Evolutionary conservation across 2,329 filamentous ascomycete species (phyloP), one percentile per base, ranked within the genome.

Genomic region (Phyllosticta citribraziliensis): DNA sequence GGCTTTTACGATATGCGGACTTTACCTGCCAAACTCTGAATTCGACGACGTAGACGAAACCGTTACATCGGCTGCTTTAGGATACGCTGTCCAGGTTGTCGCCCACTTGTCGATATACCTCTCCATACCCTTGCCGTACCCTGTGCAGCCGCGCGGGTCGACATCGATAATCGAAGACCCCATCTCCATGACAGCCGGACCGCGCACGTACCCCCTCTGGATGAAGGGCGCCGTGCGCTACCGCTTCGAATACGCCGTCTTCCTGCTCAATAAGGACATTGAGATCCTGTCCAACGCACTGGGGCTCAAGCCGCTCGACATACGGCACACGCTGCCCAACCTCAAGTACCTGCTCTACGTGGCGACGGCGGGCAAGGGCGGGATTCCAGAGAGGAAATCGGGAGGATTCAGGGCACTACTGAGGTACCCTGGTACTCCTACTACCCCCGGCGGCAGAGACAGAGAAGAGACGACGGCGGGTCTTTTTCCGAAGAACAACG

Each of bases 231-330:
- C 84, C 2, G 84, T 91, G 0, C 85, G 91, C 54, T 97, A 93
- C 76, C 86, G 93, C 2, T 97, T 97, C 73, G 93, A 97, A 68
- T 99, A 97, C 72, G 94, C 82, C 11, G 94, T 96, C 70, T 99
- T 97, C 68, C 78, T 97, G n/a, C 81, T 99, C 14, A 97, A 97
- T 77, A 97, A 97, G 75, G 80, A 97, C 70, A 92, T 99, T 61
- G 92, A 97, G 67, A 79, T 86, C 55, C 71, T 88, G 11, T 75
- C 75, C 20, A 82, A 80, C 63, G 75, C 78, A 1, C 86, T 91
- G 65, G 88, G 88, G 0, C 78, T 97, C 12, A 86, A 87, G 55
- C 86, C 96, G 1, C 82, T 97, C 64, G 94, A 99, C 69, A 91
- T 97, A 19, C 84, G 94, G 4, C 91, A 97, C 67, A 96, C 93